Percentiles rank a stretch among this genome's conserved stretches.
These are phyloP conservation scores for Gossypium turneri DNA, from an alignment of 345 rosid genomes.

Conservation along the genomic window DNA sequence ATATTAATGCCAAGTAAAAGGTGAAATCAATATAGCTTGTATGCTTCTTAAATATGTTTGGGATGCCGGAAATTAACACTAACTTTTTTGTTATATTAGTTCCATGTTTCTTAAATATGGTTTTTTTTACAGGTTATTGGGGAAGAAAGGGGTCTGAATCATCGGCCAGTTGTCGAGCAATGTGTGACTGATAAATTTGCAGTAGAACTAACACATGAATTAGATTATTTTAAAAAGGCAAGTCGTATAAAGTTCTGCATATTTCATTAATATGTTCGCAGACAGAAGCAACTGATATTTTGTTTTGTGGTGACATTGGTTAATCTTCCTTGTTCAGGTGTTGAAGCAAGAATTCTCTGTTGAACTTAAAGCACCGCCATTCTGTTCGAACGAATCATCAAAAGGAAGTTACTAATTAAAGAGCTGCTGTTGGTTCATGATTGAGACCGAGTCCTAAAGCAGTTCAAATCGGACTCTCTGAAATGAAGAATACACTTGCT, in stretches of 20 bases:
- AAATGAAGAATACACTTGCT: background rate
- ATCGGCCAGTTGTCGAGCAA: constrained; percentile 21
- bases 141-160: constrained; percentile 19
- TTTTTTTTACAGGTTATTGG: constrained; percentile 36
- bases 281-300: background rate
- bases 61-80: background rate
- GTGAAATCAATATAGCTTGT: background rate
- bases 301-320: background rate
- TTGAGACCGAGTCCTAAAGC: background rate
- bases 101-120: constrained; percentile 3
- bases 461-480: background rate
- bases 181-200: constrained; percentile 16
- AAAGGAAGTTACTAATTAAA: constrained; percentile 9
- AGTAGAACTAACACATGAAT: constrained; percentile 31
- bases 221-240: constrained; percentile 42
- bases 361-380: constrained; percentile 16
- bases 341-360: constrained; percentile 36
- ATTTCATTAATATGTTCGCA: background rate
- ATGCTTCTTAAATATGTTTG: background rate
- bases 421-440: constrained; percentile 5
- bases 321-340: constrained; percentile 32
- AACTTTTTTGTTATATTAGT: background rate
- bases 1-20: background rate
- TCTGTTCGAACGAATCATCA: constrained; percentile 17
- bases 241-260: background rate